phyloP scores from a whole-genome alignment of 345 rosid species.

The Syzygium grande region DNA sequence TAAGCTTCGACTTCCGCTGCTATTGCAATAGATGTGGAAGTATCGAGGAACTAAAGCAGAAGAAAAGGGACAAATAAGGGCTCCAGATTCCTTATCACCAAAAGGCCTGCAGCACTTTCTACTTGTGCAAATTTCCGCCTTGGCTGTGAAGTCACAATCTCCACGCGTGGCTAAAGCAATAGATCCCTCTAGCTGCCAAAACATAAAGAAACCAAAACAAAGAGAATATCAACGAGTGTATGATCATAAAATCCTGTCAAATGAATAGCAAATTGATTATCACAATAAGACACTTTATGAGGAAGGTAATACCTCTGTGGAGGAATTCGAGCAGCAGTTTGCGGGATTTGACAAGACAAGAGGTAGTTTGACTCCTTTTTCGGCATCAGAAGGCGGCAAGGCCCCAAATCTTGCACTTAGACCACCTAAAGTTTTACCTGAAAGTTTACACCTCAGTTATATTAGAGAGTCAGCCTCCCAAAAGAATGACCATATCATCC shows the following conservation, averaged over 20 bases:
- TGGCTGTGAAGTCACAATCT: conserved; percentile 60
- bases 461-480: background rate
- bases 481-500: background rate
- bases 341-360: conserved; percentile 53
- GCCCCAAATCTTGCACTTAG: conserved; percentile 80
- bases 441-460: background rate
- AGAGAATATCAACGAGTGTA: background rate
- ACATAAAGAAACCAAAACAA: background rate
- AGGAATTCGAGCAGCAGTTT: conserved; percentile 32
- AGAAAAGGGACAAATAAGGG: background rate
- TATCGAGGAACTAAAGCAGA: background rate
- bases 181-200: conserved; percentile 50
- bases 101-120: conserved; percentile 72
- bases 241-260: background rate
- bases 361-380: conserved; percentile 34
- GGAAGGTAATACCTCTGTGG: conserved; percentile 42
- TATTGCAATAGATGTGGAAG: background rate
- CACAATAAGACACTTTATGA: background rate
- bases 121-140: conserved; percentile 70
- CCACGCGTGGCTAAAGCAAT: conserved; percentile 65
- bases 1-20: background rate
- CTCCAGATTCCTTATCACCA: conserved; percentile 32
- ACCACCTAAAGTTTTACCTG: conserved; percentile 64
- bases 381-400: conserved; percentile 40
- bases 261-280: background rate